Conservation (phyloP, 257 asterid genomes). For the Coffea eugenioides region DNA sequence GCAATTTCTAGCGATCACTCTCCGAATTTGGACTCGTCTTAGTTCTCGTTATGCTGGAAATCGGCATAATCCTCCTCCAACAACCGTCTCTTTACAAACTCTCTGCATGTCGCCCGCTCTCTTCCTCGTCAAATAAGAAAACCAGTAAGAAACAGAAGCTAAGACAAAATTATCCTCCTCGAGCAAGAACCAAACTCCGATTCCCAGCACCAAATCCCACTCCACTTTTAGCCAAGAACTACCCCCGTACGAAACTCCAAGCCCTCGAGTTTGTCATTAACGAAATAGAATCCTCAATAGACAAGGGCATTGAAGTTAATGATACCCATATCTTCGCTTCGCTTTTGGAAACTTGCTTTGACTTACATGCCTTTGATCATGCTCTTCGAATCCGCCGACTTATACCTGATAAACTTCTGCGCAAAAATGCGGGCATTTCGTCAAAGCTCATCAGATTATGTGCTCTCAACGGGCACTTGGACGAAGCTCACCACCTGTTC, state of each 20-base stretch:
- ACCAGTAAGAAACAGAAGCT: constrained; percentile 30
- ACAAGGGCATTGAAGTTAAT: constrained; percentile 49
- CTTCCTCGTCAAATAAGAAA: constrained; percentile 11
- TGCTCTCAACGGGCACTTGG: constrained; percentile 46
- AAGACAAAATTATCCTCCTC: constrained; percentile 14
- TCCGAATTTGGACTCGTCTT: background rate
- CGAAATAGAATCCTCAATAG: constrained; percentile 45
- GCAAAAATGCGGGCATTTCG: constrained; percentile 59
- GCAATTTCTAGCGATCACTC: background rate
- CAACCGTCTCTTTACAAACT: background rate
- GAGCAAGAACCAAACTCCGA: constrained; percentile 29
- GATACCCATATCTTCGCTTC: constrained; percentile 75
- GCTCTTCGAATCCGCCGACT: constrained; percentile 47
- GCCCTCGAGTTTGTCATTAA: constrained; percentile 63
- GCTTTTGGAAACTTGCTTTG: constrained; percentile 72
- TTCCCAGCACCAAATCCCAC: constrained; percentile 53
- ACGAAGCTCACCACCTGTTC: constrained; percentile 72
- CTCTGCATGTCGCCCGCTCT: constrained; percentile 1
- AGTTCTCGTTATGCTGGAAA: background rate
- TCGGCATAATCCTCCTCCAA: constrained; percentile 1
- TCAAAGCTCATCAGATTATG: constrained; percentile 67
- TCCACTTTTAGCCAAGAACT: constrained; percentile 39
- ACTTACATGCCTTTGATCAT: constrained; percentile 49
- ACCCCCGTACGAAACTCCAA: constrained; percentile 46
- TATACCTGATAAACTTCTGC: constrained; percentile 58